Percentiles rank a stretch among this genome's conserved stretches.
These are phyloP conservation scores for Phytophthora podocarpi DNA, from an alignment of 352 stramenopile genomes.

Conservation along the genomic window DNA sequence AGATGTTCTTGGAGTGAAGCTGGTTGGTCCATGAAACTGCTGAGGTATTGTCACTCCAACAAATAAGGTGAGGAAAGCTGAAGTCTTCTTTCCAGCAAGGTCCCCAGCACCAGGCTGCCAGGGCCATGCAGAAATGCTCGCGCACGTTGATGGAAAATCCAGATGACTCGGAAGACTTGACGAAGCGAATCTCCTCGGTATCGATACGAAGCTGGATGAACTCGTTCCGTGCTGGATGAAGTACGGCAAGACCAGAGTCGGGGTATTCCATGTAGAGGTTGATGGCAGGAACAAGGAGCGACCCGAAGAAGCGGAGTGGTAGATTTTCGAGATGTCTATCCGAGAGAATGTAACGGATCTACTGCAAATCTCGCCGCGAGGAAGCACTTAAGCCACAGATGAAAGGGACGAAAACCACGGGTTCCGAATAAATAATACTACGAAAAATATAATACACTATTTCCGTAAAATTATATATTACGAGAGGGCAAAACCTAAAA, in stretches of 20 bases:
- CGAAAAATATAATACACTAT: too few species aligned
- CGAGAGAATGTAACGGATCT: not conserved
- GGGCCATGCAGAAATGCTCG: slow-evolving; percentile 19
- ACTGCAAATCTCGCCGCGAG: too few species aligned
- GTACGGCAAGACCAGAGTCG: not conserved
- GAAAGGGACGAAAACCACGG: too few species aligned
- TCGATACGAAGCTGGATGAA: slow-evolving; percentile 20
- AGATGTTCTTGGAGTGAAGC: not conserved
- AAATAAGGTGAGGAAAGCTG: slow-evolving; percentile 7
- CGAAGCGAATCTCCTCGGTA: not conserved
- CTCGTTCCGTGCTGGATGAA: slow-evolving; percentile 4
- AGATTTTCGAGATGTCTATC: slow-evolving; percentile 9
- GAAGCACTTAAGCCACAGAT: too few species aligned
- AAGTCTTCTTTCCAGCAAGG: not conserved
- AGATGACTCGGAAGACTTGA: not conserved
- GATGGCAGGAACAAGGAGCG: not conserved
- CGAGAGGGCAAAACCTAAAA: too few species aligned
- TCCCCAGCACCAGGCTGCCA: not conserved
- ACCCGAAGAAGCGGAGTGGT: slow-evolving; percentile 8
- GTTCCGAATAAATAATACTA: too few species aligned
- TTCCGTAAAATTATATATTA: too few species aligned
- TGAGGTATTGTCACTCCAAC: slow-evolving; percentile 13
- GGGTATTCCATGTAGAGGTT: slow-evolving; percentile 24
- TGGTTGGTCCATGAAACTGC: not conserved
- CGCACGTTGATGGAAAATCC: slow-evolving; percentile 21